Evolutionary conservation across 2,329 filamentous ascomycete genomes (phyloP), one percentile per base, ranked within the genome.

Genomic region (Fusarium fujikuroi): DNA sequence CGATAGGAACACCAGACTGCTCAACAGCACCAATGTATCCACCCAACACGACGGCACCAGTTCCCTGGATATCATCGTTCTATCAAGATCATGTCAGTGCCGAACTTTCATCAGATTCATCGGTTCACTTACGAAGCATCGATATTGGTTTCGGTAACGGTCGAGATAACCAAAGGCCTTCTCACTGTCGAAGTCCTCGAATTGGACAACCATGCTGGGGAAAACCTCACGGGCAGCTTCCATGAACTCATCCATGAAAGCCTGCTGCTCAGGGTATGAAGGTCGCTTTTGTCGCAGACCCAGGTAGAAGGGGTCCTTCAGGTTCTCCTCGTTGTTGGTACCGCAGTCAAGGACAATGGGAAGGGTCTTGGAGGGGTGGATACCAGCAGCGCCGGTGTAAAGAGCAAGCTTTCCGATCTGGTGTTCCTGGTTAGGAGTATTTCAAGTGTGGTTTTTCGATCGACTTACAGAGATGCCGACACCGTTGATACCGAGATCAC

Each of bases 211-310:
- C 90, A 88, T 92, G 19, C 88, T 84, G 34, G 88, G 89, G 82
- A 85, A 91, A 36, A 91, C 88, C 37, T 97, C 94, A 64, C 92
- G 92, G 69, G 94, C 89, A 64, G 96, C 95, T 78, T 90, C 89
- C 96, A 99, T 98, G 86, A 99, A 92, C 87, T 98, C 96, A 80
- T 98, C 96, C 86, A 98, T 90, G 84, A 98, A 98, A 74, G 94
- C 93, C 81, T 92, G 91, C 85, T 97, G 94, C 78, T 95, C 92
- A 60, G 92, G 88, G 25, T 92, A 85, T 12, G 92, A 88, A 60
- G 95, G 89, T 80, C 97, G 95, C 84, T 92, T 93, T 77, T 92
- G 90, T 79, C 95, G 91, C 78, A 95, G 92, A 78, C 96, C 96
- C 81, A 98, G 91, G 87, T 98, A 99, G 40, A 98, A 87, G 50